These are phyloP conservation scores for Saccharomyces hybrid DNA, from an alignment of 1,139 yeast genomes.

Conservation along the genomic window DNA sequence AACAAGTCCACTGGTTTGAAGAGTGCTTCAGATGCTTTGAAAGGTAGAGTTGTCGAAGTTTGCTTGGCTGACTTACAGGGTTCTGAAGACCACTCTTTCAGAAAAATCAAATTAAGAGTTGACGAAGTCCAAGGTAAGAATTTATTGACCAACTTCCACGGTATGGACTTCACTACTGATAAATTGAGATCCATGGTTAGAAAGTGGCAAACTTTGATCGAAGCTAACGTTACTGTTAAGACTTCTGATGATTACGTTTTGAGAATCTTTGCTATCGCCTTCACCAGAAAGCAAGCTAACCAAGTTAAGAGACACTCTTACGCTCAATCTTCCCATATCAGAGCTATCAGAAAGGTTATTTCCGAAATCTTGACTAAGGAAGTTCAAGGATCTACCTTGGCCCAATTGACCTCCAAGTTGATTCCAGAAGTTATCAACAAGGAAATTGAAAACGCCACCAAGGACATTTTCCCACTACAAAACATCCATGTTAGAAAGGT, in stretches of 20 bases:
- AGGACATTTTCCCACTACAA: conserved; percentile 80
- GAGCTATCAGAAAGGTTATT: conserved; percentile 69
- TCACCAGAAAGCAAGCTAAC: conserved; percentile 86
- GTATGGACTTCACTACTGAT: conserved; percentile 85
- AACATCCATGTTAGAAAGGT: conserved; percentile 90
- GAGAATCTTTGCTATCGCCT: conserved; percentile 84
- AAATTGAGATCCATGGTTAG: conserved; percentile 85
- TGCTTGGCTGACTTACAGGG: conserved; percentile 87
- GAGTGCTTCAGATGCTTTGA: conserved; percentile 86
- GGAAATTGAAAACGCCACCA: conserved; percentile 82
- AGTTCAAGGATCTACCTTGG: conserved; percentile 75
- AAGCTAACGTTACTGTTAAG: conserved; percentile 87
- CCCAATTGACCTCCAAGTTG: conserved; percentile 82
- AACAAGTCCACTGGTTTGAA: conserved; percentile 91
- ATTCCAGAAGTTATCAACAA: conserved; percentile 89
- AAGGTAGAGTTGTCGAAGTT: conserved; percentile 85
- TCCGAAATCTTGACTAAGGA: conserved; percentile 79
- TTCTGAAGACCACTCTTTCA: conserved; percentile 87
- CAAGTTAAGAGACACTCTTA: conserved; percentile 87
- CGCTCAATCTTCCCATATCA: conserved; percentile 85
- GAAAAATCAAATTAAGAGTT: conserved; percentile 82
- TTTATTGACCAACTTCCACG: conserved; percentile 92
- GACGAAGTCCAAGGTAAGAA: conserved; percentile 92
- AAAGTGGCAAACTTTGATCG: conserved; percentile 90
- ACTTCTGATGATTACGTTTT: conserved; percentile 85